phyloP scores from a whole-genome alignment of 257 asterid species.

The Scutellaria minor region DNA sequence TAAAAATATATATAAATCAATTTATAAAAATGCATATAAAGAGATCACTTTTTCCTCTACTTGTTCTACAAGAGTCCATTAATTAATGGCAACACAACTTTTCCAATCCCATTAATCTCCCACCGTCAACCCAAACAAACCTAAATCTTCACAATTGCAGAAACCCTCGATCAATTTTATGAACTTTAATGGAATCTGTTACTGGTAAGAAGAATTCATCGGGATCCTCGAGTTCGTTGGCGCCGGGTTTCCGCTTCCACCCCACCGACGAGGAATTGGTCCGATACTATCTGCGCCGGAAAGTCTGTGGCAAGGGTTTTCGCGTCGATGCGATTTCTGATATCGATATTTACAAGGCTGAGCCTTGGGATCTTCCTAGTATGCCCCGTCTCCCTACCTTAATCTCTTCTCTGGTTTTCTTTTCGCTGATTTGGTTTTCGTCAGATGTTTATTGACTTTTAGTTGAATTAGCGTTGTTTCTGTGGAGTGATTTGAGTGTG shows the following conservation, averaged over 20 bases:
- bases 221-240: slow-evolving; percentile 56
- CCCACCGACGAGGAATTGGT: slow-evolving; percentile 99
- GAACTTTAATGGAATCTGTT: slow-evolving; percentile 37
- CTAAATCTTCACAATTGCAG: neutral
- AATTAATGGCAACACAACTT: slow-evolving; percentile 8
- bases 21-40: no score
- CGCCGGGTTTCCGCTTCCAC: slow-evolving; percentile 92
- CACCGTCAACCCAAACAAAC: slow-evolving; percentile 23
- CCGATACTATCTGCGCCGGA: slow-evolving; percentile 76
- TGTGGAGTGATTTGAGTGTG: slow-evolving; percentile 5
- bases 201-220: slow-evolving; percentile 37
- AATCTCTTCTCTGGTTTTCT: neutral
- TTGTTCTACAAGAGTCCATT: slow-evolving; percentile 29
- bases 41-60: slow-evolving; percentile 19
- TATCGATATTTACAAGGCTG: slow-evolving; percentile 85
- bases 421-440: neutral
- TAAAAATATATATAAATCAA: neutral
- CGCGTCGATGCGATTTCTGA: slow-evolving; percentile 79
- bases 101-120: neutral
- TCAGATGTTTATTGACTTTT: slow-evolving; percentile 1
- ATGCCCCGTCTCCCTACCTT: slow-evolving; percentile 6
- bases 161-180: slow-evolving; percentile 9
- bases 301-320: slow-evolving; percentile 69
- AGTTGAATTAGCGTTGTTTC: neutral
- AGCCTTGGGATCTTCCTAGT: slow-evolving; percentile 99